phyloP scores from a whole-genome alignment of 2,329 filamentous ascomycete species.

The Clathrospora elynae region DNA sequence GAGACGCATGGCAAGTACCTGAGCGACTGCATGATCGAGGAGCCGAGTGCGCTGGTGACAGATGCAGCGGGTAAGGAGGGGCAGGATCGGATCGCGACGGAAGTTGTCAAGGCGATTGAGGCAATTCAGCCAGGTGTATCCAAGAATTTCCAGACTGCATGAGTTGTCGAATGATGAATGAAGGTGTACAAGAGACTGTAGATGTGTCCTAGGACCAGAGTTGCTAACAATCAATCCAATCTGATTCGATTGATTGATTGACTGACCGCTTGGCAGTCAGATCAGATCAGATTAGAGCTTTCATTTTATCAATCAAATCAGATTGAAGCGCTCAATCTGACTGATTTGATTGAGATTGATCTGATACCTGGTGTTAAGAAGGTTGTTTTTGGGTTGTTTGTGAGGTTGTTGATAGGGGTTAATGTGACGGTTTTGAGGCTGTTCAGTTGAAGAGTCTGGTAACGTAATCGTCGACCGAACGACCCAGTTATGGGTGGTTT shows the following conservation, averaged over 20 bases:
- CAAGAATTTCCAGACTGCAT: background rate
- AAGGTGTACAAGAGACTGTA: no score
- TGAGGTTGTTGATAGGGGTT: no score
- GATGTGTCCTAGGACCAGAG: no score
- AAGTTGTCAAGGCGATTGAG: conserved; percentile 45
- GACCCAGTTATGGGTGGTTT: no score
- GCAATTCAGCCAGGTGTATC: conserved; percentile 32
- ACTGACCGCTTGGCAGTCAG: conserved; percentile 1
- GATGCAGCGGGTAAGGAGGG: conserved; percentile 37
- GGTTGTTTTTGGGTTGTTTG: no score
- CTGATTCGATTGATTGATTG: background rate
- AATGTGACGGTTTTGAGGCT: no score
- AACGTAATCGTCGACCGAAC: no score
- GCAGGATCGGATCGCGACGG: conserved; percentile 43
- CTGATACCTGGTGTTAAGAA: background rate
- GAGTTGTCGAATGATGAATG: background rate
- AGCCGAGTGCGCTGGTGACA: conserved; percentile 37
- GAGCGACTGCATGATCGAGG: conserved; percentile 31
- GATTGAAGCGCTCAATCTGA: background rate
- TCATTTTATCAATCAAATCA: background rate
- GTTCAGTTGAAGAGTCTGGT: background rate
- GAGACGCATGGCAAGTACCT: conserved; percentile 47
- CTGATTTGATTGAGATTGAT: background rate
- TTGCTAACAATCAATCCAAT: no score
- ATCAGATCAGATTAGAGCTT: background rate